Conservation (phyloP, 2,329 filamentous ascomycete species). For the Fusarium fujikuroi region DNA sequence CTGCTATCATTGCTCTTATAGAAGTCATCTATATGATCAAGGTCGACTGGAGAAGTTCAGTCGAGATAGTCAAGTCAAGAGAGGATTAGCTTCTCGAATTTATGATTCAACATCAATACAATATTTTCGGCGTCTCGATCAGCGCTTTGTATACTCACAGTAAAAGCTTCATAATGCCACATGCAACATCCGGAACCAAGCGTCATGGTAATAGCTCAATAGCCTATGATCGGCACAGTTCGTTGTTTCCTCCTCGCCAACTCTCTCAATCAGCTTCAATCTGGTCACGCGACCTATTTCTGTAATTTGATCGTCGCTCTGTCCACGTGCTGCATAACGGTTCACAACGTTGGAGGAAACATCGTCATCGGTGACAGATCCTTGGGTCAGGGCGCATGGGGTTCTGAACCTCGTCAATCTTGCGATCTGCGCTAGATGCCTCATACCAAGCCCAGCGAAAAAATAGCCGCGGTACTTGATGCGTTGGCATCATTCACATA, state of each 20-base stretch:
- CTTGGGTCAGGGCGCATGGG: neutral
- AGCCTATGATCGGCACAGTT: neutral
- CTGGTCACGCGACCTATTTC: neutral
- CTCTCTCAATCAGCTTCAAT: neutral
- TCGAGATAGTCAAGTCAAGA: constrained; percentile 13
- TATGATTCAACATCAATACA: neutral
- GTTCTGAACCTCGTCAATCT: neutral
- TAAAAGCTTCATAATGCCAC: neutral
- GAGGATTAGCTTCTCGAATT: constrained; percentile 1
- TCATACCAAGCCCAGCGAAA: neutral
- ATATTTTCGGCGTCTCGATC: rapidly evolving
- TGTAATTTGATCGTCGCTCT: neutral
- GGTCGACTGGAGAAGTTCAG: constrained; percentile 22
- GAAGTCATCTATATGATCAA: constrained; percentile 26
- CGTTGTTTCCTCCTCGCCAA: neutral
- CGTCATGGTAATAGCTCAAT: rapidly evolving
- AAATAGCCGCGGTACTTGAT: neutral
- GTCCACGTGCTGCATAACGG: neutral
- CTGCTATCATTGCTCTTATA: neutral
- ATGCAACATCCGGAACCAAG: neutral
- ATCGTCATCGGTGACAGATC: neutral
- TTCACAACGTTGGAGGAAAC: no score
- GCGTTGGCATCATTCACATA: neutral
- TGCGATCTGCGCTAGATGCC: neutral
- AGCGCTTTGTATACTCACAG: no score